Evolutionary conservation across 768 basidiomycete species (phyloP), one percentile per base, ranked within the genome.

Genomic region (Agrocybe praecox): DNA sequence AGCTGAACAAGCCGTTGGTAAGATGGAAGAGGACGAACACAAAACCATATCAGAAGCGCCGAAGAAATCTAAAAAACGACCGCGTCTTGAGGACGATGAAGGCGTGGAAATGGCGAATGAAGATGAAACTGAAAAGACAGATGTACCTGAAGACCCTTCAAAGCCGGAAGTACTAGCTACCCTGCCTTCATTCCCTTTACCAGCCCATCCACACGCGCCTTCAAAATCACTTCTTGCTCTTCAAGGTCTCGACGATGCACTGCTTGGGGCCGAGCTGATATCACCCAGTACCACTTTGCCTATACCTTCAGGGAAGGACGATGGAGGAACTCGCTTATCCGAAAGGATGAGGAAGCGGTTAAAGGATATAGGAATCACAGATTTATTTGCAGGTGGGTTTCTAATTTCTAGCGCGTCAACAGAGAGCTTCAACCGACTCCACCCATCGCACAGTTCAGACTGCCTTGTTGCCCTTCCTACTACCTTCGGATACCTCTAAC

Each of bases 381-480:
- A 94, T 56, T 77, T 96, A 55, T 97, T 98, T 71, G 93, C 94
- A 52, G 94, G 94, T 93, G 62, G 59, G 84, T 70, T 2, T 12
- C 33, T 50, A 26, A 84, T 70, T 2, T 12, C 33, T 50, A 26
- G 53, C 15, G 12, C 34, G 40, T n/a, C 21, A 46, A 60, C 33
- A 59, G n/a, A 3, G 51, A 53, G 42, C 44, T 42, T 36, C 1
- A 15, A 47, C 34, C 26, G 19, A 53, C 45, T 10, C 11, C 17
- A 47, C 15, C 22, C 36, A 29, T 29, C 9, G 26, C 9, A 44
- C 63, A 96, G 97, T 98, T 1, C 97, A 99, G 79, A 94, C 92
- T 1, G 82, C 81, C 17, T 81, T 98, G 12, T 73, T 98, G 0
- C 96, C 96, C 1, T 86, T 94, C 66, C 77, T 98, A 0, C 80